phyloP scores from a whole-genome alignment of 441 rosid genomes.

The Erodium chrysanthum region DNA sequence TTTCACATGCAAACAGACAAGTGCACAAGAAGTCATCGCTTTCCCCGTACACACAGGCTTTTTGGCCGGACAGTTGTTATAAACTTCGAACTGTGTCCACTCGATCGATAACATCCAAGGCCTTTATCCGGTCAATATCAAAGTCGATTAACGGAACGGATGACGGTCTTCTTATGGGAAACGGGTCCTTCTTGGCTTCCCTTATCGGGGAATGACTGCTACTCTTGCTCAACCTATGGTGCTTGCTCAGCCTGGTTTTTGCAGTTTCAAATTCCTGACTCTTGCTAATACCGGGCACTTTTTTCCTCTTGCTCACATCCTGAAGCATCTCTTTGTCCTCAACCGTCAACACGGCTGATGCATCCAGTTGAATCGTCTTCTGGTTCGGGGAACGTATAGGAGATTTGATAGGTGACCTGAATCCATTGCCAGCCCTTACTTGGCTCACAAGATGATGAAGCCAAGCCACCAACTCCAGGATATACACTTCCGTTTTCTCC shows the following conservation, averaged over 20 bases:
- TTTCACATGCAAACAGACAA: too few species aligned
- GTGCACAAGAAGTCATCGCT: too few species aligned
- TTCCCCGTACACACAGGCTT: too few species aligned
- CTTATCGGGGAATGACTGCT: slow-evolving; percentile 29
- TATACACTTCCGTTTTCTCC: slow-evolving; percentile 47
- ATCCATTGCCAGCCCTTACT: slow-evolving; percentile 29
- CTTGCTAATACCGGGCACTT: slow-evolving; percentile 35
- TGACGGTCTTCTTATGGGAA: slow-evolving; percentile 29
- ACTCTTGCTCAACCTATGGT: slow-evolving; percentile 43
- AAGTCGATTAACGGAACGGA: slow-evolving; percentile 34
- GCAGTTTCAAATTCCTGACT: slow-evolving; percentile 44
- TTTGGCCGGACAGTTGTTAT: neutral
- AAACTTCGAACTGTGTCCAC: slow-evolving; percentile 21
- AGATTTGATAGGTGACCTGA: slow-evolving; percentile 17
- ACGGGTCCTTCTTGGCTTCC: slow-evolving; percentile 25
- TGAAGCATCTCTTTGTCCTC: slow-evolving; percentile 39
- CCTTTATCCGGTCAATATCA: slow-evolving; percentile 36
- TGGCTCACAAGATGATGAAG: slow-evolving; percentile 47
- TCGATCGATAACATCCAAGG: slow-evolving; percentile 50
- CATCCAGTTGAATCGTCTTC: slow-evolving; percentile 12
- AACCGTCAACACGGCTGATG: slow-evolving; percentile 22
- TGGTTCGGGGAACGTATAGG: slow-evolving; percentile 10
- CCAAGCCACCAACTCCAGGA: slow-evolving; percentile 55
- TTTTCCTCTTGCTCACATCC: slow-evolving; percentile 26
- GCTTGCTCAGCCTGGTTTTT: slow-evolving; percentile 8